Conservation (phyloP, 805 yeast species). For the Metschnikowia santaceciliae region DNA sequence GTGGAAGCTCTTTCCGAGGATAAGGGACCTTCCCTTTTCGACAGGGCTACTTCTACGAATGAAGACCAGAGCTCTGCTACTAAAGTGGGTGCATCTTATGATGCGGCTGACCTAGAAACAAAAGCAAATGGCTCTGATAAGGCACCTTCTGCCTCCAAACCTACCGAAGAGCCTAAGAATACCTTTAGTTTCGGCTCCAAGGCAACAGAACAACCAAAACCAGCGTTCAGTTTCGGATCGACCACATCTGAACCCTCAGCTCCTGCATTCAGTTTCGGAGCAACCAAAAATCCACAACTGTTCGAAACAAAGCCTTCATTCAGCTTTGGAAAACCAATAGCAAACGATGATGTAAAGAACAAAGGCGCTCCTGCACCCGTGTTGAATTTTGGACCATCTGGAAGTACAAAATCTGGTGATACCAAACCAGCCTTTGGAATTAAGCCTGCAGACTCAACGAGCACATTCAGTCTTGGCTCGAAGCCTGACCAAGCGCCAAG, state of each 20-base stretch:
- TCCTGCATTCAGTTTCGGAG: slow-evolving; percentile 1
- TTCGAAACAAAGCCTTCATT: slow-evolving; percentile 1
- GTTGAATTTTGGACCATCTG: not conserved
- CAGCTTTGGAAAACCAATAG: slow-evolving; percentile 4
- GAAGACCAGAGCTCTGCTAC: not conserved
- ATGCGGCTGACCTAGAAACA: not conserved
- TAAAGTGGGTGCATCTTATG: not conserved
- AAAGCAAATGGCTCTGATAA: not conserved
- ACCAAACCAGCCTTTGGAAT: slow-evolving; percentile 7
- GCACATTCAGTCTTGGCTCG: slow-evolving; percentile 1
- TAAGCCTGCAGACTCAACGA: not conserved
- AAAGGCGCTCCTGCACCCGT: not conserved
- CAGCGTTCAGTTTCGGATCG: not conserved
- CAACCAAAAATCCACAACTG: not conserved
- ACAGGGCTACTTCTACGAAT: not conserved
- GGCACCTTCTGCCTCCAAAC: not conserved
- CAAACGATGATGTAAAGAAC: not conserved
- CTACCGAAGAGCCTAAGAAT: not conserved
- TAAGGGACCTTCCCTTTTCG: slow-evolving; percentile 1
- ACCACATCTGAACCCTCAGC: not conserved
- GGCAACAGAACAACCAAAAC: not conserved
- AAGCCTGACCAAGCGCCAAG: slow-evolving; percentile 1
- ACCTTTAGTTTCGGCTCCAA: not conserved
- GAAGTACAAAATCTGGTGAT: too few species aligned
- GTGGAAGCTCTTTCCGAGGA: slow-evolving; percentile 23